These are phyloP conservation scores for Psilocybe cubensis DNA, from an alignment of 768 basidiomycete species.

Conservation along the genomic window DNA sequence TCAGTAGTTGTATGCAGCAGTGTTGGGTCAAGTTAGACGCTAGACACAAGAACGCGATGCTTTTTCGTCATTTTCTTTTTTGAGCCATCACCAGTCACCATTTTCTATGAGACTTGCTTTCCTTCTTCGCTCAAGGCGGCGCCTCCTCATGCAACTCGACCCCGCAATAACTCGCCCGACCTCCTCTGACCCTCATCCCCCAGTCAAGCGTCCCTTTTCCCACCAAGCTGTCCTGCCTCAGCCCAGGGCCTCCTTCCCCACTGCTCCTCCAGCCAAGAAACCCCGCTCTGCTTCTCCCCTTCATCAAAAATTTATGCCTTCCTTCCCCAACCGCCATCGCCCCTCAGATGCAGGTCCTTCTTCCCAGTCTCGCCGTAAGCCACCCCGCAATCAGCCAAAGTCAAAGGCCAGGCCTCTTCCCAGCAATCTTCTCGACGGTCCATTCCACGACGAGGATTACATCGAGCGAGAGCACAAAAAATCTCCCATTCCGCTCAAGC, in stretches of 20 bases:
- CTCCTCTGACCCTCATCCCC: slow-evolving; percentile 19
- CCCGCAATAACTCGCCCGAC: slow-evolving; percentile 28
- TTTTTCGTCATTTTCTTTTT: not conserved
- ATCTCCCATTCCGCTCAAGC: slow-evolving; percentile 32
- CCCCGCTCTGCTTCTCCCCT: slow-evolving; percentile 16
- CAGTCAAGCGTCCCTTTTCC: slow-evolving; percentile 51
- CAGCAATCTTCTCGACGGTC: slow-evolving; percentile 31
- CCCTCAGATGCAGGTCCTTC: slow-evolving; percentile 19
- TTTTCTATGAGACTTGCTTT: slow-evolving; percentile 52
- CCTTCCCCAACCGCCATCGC: slow-evolving; percentile 22
- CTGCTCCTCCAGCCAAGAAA: slow-evolving; percentile 24
- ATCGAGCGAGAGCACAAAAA: slow-evolving; percentile 35
- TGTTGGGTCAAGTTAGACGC: no score
- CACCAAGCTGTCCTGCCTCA: slow-evolving; percentile 36
- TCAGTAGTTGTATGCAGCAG: not conserved
- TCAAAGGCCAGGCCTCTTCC: slow-evolving; percentile 9
- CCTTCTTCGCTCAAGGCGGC: slow-evolving; percentile 49
- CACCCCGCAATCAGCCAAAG: not conserved
- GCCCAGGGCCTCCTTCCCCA: slow-evolving; percentile 23
- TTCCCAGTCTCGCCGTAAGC: slow-evolving; percentile 11
- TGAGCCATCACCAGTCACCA: not conserved
- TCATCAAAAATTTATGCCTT: slow-evolving; percentile 12
- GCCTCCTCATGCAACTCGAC: slow-evolving; percentile 66
- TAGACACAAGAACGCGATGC: no score
- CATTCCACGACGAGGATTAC: slow-evolving; percentile 37